These are phyloP conservation scores for Alternaria gansuensis DNA, from an alignment of 2,329 filamentous ascomycete species.

Conservation along the genomic window DNA sequence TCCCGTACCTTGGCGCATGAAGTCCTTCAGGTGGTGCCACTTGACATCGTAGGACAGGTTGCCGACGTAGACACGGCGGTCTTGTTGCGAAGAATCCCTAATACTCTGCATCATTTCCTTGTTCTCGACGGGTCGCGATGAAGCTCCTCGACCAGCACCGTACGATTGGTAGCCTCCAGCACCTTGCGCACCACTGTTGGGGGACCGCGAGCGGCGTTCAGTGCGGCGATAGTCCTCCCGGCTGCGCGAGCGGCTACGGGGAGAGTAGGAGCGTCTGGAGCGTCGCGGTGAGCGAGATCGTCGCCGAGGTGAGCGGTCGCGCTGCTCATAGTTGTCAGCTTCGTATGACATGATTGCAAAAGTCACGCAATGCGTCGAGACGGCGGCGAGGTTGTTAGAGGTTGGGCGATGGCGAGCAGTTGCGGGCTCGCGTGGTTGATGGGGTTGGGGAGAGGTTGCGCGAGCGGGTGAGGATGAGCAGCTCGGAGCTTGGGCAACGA, in stretches of 20 bases:
- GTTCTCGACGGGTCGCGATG: constrained; percentile 77
- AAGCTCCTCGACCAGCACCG: constrained; percentile 60
- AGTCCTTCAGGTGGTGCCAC: constrained; percentile 99
- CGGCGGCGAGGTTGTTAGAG: constrained; percentile 18
- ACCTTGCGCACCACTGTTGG: constrained; percentile 77
- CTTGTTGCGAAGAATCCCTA: constrained; percentile 94
- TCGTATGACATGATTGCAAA: constrained; percentile 49
- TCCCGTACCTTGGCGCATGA: constrained; percentile 96
- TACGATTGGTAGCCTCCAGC: constrained; percentile 72
- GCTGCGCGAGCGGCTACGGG: constrained; percentile 79
- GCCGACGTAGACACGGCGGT: constrained; percentile 98
- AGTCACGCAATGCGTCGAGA: constrained; percentile 21
- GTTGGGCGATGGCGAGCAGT: constrained; percentile 26
- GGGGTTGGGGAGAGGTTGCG: constrained; percentile 36
- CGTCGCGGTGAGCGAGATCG: constrained; percentile 58
- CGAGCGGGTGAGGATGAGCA: constrained; percentile 32
- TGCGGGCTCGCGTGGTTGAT: constrained; percentile 38
- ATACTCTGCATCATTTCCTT: constrained; percentile 97
- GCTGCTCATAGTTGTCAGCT: constrained; percentile 51
- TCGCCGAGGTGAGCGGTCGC: constrained; percentile 74
- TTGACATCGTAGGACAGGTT: constrained; percentile 99
- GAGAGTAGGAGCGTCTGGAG: constrained; percentile 69
- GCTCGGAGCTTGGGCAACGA: constrained; percentile 29
- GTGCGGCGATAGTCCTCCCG: constrained; percentile 62
- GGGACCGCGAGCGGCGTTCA: constrained; percentile 74